phyloP scores from a whole-genome alignment of 2,329 filamentous ascomycete species.

The Paracoccidioides brasiliensis region DNA sequence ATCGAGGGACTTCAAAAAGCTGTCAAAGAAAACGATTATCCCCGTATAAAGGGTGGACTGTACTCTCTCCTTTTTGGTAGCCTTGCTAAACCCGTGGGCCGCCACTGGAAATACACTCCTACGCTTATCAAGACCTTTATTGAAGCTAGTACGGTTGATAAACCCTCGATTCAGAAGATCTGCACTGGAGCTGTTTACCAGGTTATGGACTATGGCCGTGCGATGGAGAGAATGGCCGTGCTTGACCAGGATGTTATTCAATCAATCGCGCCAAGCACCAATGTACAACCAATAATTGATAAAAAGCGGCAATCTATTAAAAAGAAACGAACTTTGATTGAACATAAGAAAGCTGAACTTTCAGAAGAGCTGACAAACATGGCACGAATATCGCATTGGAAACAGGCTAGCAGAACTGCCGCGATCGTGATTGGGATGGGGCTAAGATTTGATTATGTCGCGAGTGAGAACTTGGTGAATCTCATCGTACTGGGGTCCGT shows the following conservation, averaged over 20 bases:
- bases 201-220: constrained; percentile 82
- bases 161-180: constrained; percentile 84
- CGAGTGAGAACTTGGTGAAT: constrained; percentile 67
- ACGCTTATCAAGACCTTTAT: constrained; percentile 84
- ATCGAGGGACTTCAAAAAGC: constrained; percentile 66
- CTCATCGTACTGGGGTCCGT: constrained; percentile 72
- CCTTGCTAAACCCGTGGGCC: constrained; percentile 70
- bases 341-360: constrained; percentile 67
- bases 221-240: constrained; percentile 74
- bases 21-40: constrained; percentile 66
- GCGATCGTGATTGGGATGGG: constrained; percentile 85
- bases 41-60: constrained; percentile 86
- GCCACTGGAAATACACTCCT: constrained; percentile 91
- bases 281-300: constrained; percentile 48
- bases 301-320: constrained; percentile 62
- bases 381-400: constrained; percentile 81
- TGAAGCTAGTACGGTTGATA: constrained; percentile 77
- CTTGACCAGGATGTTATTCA: constrained; percentile 59
- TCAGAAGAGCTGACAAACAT: constrained; percentile 68
- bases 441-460: constrained; percentile 79
- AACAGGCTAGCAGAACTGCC: constrained; percentile 78
- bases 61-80: constrained; percentile 85
- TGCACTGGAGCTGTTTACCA: constrained; percentile 70
- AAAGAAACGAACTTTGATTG: constrained; percentile 61
- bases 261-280: constrained; percentile 54